Conservation (phyloP, 2,329 filamentous ascomycete genomes). For the Myriosclerotinia duriaeana region DNA sequence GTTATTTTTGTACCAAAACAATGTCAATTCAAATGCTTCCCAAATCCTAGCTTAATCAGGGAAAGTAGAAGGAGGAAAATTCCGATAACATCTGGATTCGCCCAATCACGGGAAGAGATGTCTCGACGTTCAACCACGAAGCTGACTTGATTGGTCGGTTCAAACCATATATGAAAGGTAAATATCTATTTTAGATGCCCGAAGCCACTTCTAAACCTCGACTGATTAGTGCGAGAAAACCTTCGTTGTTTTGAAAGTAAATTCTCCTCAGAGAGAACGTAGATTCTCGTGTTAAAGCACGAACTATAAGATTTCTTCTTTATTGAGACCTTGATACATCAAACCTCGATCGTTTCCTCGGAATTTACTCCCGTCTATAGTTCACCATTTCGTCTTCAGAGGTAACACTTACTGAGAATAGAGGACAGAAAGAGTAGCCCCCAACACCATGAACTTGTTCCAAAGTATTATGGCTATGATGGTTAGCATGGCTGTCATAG, state of each 20-base stretch:
- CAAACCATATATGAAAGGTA: neutral
- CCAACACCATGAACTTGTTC: neutral
- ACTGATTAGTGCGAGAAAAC: neutral
- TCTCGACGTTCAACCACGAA: neutral
- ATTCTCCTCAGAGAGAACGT: neutral
- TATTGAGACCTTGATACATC: neutral
- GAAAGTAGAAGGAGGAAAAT: neutral
- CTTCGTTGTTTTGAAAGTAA: neutral
- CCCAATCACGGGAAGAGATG: neutral
- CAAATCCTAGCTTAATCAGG: neutral
- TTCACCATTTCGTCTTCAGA: neutral
- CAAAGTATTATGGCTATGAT: neutral
- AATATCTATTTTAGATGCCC: neutral
- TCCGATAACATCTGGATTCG: neutral
- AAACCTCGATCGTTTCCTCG: neutral
- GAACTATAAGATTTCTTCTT: neutral
- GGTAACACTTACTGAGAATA: neutral
- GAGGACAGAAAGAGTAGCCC: neutral
- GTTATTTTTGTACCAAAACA: no score
- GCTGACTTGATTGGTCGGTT: neutral
- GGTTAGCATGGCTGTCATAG: neutral
- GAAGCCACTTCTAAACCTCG: neutral
- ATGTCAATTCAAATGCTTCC: neutral
- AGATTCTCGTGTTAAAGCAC: neutral
- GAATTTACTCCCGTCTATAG: neutral